Percentiles rank a stretch among this genome's conserved stretches.
Conservation (phyloP, 1,284 basidiomycete species). For the Naganishia albida region DNA sequence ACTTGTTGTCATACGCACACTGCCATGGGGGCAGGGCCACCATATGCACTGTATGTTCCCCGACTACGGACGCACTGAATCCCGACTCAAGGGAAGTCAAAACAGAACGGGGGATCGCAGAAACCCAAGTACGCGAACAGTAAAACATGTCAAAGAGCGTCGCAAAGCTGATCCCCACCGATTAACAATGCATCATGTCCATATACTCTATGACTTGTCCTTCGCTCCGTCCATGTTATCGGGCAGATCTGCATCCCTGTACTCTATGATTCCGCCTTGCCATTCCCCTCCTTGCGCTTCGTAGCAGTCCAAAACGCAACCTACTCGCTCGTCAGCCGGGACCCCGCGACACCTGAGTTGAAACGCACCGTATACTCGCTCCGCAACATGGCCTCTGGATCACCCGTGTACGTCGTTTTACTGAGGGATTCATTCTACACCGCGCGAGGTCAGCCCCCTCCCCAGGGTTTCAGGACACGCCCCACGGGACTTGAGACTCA, state of each 20-base stretch:
- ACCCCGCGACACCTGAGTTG: not conserved
- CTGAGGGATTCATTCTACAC: slow-evolving; percentile 74
- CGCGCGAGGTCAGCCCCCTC: not conserved
- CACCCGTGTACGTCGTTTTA: slow-evolving; percentile 83
- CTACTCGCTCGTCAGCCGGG: slow-evolving; percentile 34
- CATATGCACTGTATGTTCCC: too few relatives aligned
- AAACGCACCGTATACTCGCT: slow-evolving; percentile 72
- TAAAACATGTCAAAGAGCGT: too few relatives aligned
- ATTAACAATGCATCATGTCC: not conserved
- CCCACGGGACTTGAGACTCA: slow-evolving; percentile 55
- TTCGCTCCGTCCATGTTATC: not conserved
- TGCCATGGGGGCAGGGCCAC: too few relatives aligned
- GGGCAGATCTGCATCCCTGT: not conserved
- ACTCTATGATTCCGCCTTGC: not conserved
- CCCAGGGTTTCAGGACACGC: not conserved
- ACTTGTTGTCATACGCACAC: too few relatives aligned
- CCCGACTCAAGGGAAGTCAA: too few relatives aligned
- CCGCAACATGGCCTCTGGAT: slow-evolving; percentile 77
- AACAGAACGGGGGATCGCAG: too few relatives aligned
- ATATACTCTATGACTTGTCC: not conserved
- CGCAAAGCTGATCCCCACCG: too few relatives aligned
- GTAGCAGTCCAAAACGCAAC: slow-evolving; percentile 82
- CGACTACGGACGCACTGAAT: too few relatives aligned
- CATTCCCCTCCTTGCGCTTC: slow-evolving; percentile 52
- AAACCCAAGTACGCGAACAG: too few relatives aligned